phyloP scores from a whole-genome alignment of 768 basidiomycete species.

The Pleurotus cornucopiae region DNA sequence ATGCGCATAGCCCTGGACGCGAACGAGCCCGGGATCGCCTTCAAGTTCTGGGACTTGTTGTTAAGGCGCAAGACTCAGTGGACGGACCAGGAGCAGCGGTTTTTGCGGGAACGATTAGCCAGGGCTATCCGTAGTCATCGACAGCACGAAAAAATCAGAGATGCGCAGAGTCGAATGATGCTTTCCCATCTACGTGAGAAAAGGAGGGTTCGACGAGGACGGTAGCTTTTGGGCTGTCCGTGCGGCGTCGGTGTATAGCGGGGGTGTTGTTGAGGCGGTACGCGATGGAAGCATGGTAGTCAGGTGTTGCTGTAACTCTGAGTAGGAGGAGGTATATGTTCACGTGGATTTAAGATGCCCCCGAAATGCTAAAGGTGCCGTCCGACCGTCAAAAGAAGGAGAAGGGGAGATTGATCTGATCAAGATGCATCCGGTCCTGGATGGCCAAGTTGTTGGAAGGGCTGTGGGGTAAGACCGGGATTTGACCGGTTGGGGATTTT shows the following conservation, averaged over 20 bases:
- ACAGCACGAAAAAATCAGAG: constrained; percentile 11
- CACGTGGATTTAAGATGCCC: constrained; percentile 7
- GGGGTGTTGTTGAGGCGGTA: constrained; percentile 2
- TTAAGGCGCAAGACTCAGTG: constrained; percentile 41
- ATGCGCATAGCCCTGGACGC: constrained; percentile 45
- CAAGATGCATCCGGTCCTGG: constrained; percentile 25
- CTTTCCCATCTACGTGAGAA: constrained; percentile 23
- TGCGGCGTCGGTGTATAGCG: background rate
- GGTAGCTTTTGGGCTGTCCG: constrained; percentile 4
- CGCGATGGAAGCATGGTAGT: constrained; percentile 6
- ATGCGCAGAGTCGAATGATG: constrained; percentile 21
- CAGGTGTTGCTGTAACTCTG: constrained; percentile 3
- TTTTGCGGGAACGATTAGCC: constrained; percentile 38
- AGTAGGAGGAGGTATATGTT: constrained; percentile 7
- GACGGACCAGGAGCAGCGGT: constrained; percentile 41
- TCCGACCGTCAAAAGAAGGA: background rate
- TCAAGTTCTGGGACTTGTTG: constrained; percentile 53
- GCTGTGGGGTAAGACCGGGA: constrained; percentile 27
- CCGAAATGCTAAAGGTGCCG: constrained; percentile 7
- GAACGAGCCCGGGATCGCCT: constrained; percentile 49
- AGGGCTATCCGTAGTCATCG: constrained; percentile 21
- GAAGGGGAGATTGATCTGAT: constrained; percentile 26
- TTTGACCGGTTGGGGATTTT: constrained; percentile 33
- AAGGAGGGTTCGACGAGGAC: constrained; percentile 9
- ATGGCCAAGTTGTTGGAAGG: constrained; percentile 30